phyloP scores from a whole-genome alignment of 257 asterid species.

The Linderniella brevidens region DNA sequence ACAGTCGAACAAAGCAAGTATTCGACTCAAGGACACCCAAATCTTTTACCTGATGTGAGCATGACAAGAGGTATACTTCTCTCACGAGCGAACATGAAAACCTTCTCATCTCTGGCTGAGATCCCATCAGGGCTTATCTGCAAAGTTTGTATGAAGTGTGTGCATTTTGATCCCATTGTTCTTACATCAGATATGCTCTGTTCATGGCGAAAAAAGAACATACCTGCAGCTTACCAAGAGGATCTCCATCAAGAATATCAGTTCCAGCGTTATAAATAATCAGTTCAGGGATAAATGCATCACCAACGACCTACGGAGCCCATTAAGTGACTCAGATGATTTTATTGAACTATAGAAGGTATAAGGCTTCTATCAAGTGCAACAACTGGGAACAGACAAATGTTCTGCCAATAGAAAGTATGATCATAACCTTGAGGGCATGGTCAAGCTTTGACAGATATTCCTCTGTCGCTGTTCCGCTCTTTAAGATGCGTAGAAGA shows the following conservation, averaged over 20 bases:
- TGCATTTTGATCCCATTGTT: not conserved
- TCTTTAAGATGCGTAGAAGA: constrained; percentile 18
- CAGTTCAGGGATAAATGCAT: constrained; percentile 55
- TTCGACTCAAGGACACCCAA: too few relatives aligned
- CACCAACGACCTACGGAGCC: constrained; percentile 43
- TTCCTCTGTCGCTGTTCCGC: constrained; percentile 54
- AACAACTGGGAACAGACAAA: too few relatives aligned
- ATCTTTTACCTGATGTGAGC: constrained; percentile 66
- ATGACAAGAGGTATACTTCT: constrained; percentile 58
- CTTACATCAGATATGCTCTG: not conserved
- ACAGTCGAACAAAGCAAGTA: too few relatives aligned
- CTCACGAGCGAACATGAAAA: constrained; percentile 60
- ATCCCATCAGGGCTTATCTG: constrained; percentile 92
- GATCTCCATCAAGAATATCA: constrained; percentile 89
- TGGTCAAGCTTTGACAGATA: constrained; percentile 62
- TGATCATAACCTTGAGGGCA: constrained; percentile 51
- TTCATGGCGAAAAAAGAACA: not conserved
- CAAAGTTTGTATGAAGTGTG: not conserved
- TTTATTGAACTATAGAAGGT: too few relatives aligned
- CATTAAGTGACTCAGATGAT: too few relatives aligned
- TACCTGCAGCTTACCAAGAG: constrained; percentile 81
- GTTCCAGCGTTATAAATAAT: constrained; percentile 90
- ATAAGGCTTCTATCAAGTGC: too few relatives aligned
- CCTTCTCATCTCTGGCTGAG: constrained; percentile 63
- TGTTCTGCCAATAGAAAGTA: too few relatives aligned